A percentile compares a stretch with the other conserved stretches of the same genome.
These are phyloP conservation scores for Bipolaris cookei DNA, from an alignment of 2,329 filamentous ascomycete genomes.

Conservation along the genomic window DNA sequence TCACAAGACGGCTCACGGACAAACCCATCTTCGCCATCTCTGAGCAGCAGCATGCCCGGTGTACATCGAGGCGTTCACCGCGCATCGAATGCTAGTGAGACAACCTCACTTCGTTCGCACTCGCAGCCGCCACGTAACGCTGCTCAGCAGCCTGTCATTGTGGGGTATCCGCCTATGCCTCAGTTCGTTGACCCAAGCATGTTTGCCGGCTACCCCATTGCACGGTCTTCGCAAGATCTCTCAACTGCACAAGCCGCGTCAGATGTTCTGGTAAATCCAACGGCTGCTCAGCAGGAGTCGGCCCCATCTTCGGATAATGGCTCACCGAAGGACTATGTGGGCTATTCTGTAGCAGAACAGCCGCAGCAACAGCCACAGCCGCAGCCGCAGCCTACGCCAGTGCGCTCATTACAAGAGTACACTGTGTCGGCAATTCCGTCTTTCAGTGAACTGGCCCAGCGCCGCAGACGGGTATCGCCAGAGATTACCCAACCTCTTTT, in stretches of 20 bases:
- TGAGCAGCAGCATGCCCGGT: constrained; percentile 53
- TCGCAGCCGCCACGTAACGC: constrained; percentile 57
- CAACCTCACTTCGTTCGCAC: constrained; percentile 55
- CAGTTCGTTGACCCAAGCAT: constrained; percentile 39
- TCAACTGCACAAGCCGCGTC: constrained; percentile 24
- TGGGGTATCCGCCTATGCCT: constrained; percentile 49
- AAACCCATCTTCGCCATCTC: constrained; percentile 58
- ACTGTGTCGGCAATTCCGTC: constrained; percentile 45
- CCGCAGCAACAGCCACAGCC: constrained; percentile 30
- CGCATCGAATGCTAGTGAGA: constrained; percentile 53
- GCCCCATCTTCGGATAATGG: constrained; percentile 37
- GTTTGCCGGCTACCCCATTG: constrained; percentile 44
- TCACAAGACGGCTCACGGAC: constrained; percentile 54
- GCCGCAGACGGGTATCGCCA: constrained; percentile 52
- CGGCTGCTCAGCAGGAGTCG: constrained; percentile 28
- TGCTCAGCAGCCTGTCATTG: constrained; percentile 49
- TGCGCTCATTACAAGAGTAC: constrained; percentile 49
- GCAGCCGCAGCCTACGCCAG: constrained; percentile 40
- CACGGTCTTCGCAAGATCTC: constrained; percentile 43
- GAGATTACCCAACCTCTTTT: constrained; percentile 51
- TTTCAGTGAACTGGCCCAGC: constrained; percentile 51
- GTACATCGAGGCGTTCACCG: constrained; percentile 53
- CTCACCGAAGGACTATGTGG: constrained; percentile 58
- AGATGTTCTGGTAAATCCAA: constrained; percentile 33
- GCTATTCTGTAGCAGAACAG: constrained; percentile 57